phyloP scores from a whole-genome alignment of 2,329 filamentous ascomycete species.

The Truncatella angustata region DNA sequence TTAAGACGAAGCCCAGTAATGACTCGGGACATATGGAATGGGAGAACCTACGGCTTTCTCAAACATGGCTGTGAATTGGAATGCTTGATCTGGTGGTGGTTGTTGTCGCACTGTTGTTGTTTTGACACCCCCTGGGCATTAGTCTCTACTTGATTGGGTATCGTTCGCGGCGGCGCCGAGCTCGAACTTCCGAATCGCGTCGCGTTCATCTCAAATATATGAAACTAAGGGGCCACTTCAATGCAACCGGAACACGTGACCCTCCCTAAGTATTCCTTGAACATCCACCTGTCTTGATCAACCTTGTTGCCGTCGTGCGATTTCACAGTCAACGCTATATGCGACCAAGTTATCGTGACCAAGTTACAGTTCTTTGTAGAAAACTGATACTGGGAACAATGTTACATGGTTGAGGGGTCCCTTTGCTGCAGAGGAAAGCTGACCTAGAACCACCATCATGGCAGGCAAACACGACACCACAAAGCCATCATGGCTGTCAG shows the following conservation, averaged over 20 bases:
- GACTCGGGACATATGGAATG: too few species aligned
- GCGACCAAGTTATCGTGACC: background rate
- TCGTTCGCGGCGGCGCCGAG: background rate
- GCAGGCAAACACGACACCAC: slow-evolving; percentile 13
- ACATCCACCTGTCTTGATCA: background rate
- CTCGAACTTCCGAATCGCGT: background rate
- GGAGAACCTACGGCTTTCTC: too few species aligned
- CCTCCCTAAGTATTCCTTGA: background rate
- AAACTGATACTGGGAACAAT: background rate
- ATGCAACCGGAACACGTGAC: background rate
- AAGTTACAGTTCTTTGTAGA: too few species aligned
- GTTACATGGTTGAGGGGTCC: background rate
- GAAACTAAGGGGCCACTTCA: slow-evolving; percentile 6
- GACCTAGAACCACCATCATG: slow-evolving; percentile 2
- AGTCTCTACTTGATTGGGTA: background rate
- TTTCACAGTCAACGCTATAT: background rate
- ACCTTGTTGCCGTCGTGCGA: slow-evolving; percentile 6
- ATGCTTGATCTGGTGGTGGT: too few species aligned
- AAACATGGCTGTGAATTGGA: too few species aligned
- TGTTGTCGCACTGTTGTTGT: too few species aligned
- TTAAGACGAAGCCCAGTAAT: too few species aligned
- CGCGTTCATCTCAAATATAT: background rate
- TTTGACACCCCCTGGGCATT: background rate
- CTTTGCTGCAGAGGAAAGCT: too few species aligned
- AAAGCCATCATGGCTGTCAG: slow-evolving; percentile 13